Conservation (phyloP, 768 basidiomycete species). For the Mycena venus region DNA sequence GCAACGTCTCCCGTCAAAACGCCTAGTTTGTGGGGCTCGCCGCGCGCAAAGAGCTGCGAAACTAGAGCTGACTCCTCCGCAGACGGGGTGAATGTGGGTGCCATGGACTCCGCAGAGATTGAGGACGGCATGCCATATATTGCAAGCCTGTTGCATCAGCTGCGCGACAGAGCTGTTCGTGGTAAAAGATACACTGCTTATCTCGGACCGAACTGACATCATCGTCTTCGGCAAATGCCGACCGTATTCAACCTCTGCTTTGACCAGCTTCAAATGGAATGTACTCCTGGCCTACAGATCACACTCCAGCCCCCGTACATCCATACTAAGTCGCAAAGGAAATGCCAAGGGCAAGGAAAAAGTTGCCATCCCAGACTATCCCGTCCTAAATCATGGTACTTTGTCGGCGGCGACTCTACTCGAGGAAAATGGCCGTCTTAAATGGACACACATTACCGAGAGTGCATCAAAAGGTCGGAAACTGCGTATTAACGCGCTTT, state of each 20-base stretch:
- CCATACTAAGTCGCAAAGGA: conserved; percentile 33
- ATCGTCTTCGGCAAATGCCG: no score
- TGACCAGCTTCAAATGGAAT: conserved; percentile 71
- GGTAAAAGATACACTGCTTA: background rate
- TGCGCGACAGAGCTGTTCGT: conserved; percentile 20
- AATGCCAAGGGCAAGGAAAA: conserved; percentile 48
- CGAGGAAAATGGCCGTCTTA: conserved; percentile 55
- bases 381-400: conserved; percentile 69
- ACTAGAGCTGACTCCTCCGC: conserved; percentile 47
- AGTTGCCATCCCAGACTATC: conserved; percentile 54
- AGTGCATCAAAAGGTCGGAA: conserved; percentile 41
- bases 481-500: conserved; percentile 9
- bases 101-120: conserved; percentile 4
- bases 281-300: conserved; percentile 79
- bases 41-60: conserved; percentile 47
- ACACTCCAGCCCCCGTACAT: conserved; percentile 45
- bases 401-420: conserved; percentile 69
- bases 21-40: conserved; percentile 57
- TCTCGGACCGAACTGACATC: no score
- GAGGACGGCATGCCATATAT: conserved; percentile 9
- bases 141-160: background rate
- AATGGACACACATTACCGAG: conserved; percentile 65
- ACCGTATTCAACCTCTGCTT: background rate
- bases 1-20: conserved; percentile 63
- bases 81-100: conserved; percentile 27